These are phyloP conservation scores for Camelina hispida DNA, from an alignment of 345 rosid genomes.

Conservation along the genomic window DNA sequence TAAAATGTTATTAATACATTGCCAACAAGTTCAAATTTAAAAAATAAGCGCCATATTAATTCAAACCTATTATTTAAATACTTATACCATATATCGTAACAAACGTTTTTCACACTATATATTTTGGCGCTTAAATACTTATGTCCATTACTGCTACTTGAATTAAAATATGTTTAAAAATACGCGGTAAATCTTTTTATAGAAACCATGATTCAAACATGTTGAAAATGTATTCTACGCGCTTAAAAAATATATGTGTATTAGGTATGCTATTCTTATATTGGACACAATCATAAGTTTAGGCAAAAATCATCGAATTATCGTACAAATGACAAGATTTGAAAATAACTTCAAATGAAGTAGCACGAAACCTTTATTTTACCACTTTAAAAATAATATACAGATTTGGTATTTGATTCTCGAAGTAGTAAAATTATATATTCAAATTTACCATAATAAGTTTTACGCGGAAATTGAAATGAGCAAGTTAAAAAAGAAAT, in stretches of 20 bases:
- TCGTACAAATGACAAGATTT: neutral
- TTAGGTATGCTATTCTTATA: neutral
- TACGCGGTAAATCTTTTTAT: neutral
- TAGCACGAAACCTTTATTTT: neutral
- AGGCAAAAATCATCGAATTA: neutral
- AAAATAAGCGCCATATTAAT: neutral
- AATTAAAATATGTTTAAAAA: neutral
- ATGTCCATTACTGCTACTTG: neutral
- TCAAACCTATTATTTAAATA: neutral
- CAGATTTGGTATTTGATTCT: neutral
- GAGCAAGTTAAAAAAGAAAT: neutral
- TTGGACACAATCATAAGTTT: neutral
- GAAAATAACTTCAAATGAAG: neutral
- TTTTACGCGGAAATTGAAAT: neutral
- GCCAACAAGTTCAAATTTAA: neutral
- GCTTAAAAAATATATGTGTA: neutral
- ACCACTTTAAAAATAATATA: neutral
- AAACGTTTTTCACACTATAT: too few species aligned
- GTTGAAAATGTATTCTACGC: neutral
- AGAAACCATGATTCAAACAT: neutral
- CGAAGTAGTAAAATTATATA: neutral
- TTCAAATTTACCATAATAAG: neutral
- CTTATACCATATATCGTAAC: too few species aligned
- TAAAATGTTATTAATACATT: neutral
- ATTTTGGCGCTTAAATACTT: neutral